Conservation (phyloP, 1,139 yeast species). For the Magnusiomyces tetraspermus region DNA sequence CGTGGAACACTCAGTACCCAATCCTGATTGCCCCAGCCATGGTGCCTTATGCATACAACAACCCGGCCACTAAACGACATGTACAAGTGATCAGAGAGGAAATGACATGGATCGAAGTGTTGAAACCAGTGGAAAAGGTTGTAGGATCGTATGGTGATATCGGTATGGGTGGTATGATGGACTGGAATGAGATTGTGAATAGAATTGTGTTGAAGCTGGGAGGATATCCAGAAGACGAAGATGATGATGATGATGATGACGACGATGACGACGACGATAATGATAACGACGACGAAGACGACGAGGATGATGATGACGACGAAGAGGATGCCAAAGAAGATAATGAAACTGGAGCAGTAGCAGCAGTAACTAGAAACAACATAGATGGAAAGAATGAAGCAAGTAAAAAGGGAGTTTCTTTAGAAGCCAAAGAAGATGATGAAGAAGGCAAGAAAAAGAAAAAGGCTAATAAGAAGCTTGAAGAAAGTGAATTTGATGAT, state of each 20-base stretch:
- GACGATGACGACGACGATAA: constrained; percentile 44
- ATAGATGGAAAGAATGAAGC: not conserved
- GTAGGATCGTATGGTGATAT: constrained; percentile 90
- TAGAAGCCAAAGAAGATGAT: constrained; percentile 9
- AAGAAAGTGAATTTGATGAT: constrained; percentile 14
- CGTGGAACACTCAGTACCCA: constrained; percentile 88
- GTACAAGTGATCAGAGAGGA: constrained; percentile 65
- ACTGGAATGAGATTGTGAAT: constrained; percentile 88
- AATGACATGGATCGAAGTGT: constrained; percentile 83
- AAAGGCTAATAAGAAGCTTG: constrained; percentile 8
- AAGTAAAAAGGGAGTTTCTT: not conserved
- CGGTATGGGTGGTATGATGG: constrained; percentile 97
- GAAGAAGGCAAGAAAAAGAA: not conserved
- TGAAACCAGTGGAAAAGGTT: constrained; percentile 88
- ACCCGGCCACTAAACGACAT: constrained; percentile 79
- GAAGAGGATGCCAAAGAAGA: constrained; percentile 36
- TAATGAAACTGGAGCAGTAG: constrained; percentile 14
- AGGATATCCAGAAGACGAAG: constrained; percentile 83
- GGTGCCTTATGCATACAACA: constrained; percentile 85
- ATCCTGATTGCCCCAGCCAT: constrained; percentile 86
- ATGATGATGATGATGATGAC: constrained; percentile 63
- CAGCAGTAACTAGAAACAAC: constrained; percentile 10
- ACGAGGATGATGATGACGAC: constrained; percentile 33
- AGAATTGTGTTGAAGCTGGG: constrained; percentile 74
- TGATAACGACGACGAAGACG: constrained; percentile 36